Base-by-base conservation (phyloP, 495 filamentous ascomycete genomes). In the Aspergillus asperescens region DNA sequence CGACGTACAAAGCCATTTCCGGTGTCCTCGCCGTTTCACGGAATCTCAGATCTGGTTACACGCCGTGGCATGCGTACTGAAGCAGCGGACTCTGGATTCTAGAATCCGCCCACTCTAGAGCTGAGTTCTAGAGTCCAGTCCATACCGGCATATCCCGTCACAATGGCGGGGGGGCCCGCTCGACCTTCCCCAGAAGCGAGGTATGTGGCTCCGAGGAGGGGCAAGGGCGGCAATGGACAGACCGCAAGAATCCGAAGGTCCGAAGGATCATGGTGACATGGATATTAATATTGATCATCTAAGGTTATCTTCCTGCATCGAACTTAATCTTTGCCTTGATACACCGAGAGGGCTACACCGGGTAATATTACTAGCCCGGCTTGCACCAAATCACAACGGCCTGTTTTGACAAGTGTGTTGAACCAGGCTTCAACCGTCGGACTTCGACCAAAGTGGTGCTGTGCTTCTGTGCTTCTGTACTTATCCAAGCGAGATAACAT, bases 271-370 rank as follows among this genome's bases (percentile, higher is more conserved):
- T 25, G 19, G n/a, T n/a, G n/a, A n/a, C n/a, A n/a, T n/a, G n/a
- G n/a, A n/a, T n/a, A n/a, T n/a, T 15, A 29, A 39, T 24, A 43
- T 43, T 23, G 5, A 20, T 28, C 23, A 27, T 43, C 8, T 52
- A 38, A 54, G 42, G 42, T 54, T 54, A 47, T 54, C 51, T 40
- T 39, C 35, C 51, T 54, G 51, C 51, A 54, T 35, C 23, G 15
- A 45, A 31, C 15, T 40, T 35, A 35, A 35, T 34, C 43, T 23
- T 19, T 45, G 19, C 38, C 37, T 40, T 23, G 27, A 29, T 31
- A 42, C 38, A 50, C 35, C 48, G 25, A 52, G 9, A 28, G 25
- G n/a, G n/a, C n/a, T n/a, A n/a, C n/a, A n/a, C 10, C 23, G 16
- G 10, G 23, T 7, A 12, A 43, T 3, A 7, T 12, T 27, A n/a